Conservation (phyloP, 768 basidiomycete species). For the Pluteus cervinus region DNA sequence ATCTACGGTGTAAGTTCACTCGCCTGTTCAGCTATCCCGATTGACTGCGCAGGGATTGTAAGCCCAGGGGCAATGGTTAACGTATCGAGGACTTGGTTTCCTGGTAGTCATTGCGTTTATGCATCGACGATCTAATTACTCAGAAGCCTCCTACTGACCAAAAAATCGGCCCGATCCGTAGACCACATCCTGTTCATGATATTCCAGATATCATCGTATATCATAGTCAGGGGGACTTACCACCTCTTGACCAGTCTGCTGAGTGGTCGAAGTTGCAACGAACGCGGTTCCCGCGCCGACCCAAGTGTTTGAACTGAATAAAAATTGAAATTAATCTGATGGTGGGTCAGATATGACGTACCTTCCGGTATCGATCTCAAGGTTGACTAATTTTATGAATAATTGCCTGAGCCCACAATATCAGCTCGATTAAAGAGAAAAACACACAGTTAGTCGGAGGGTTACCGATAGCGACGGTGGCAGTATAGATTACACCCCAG, state of each 20-base stretch:
- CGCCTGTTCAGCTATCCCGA: constrained; percentile 38
- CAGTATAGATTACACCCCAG: not conserved
- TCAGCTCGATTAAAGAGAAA: not conserved
- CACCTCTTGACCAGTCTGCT: constrained; percentile 23
- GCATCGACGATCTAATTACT: too few species aligned
- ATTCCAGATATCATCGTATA: too few species aligned
- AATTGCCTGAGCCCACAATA: not conserved
- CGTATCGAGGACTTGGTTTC: constrained; percentile 44
- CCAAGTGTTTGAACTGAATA: constrained; percentile 26
- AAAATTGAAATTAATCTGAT: not conserved
- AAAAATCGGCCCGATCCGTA: constrained; percentile 51
- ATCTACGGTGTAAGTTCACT: too few species aligned
- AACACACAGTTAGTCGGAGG: constrained; percentile 2
- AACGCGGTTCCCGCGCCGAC: constrained; percentile 45
- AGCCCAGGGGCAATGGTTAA: constrained; percentile 36
- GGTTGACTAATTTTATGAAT: not conserved
- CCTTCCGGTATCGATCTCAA: constrained; percentile 7
- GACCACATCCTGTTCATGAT: constrained; percentile 48
- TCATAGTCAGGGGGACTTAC: too few species aligned
- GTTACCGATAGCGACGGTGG: not conserved
- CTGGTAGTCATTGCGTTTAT: too few species aligned
- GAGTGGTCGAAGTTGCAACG: constrained; percentile 38
- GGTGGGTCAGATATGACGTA: not conserved
- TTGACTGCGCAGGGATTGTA: constrained; percentile 40
- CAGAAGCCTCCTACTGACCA: too few species aligned